phyloP scores from a whole-genome alignment of 179 eudicot species.

The Silene coronaria region DNA sequence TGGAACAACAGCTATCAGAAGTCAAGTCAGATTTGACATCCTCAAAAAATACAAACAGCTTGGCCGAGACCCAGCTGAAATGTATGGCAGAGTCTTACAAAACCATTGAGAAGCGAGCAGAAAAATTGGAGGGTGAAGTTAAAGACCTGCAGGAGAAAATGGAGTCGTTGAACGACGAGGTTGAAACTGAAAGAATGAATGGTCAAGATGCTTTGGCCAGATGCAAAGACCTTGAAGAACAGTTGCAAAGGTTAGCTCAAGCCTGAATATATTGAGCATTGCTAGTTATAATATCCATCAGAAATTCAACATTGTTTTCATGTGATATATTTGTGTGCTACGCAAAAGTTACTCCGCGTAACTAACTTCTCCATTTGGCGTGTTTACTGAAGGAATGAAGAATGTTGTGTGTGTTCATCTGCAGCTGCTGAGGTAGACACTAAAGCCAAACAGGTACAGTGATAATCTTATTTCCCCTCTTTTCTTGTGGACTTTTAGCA shows the following conservation, averaged over 20 bases:
- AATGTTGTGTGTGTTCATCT: constrained; percentile 35
- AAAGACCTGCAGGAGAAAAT: constrained; percentile 44
- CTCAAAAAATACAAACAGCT: constrained; percentile 61
- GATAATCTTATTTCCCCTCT: neutral
- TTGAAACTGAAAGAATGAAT: constrained; percentile 55
- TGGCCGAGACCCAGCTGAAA: constrained; percentile 93
- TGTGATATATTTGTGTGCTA: neutral
- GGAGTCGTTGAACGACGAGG: constrained; percentile 56
- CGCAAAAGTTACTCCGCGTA: neutral
- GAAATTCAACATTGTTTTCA: neutral
- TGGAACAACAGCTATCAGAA: constrained; percentile 61
- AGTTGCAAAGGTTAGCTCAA: constrained; percentile 64
- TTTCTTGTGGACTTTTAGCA: neutral
- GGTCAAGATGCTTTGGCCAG: constrained; percentile 62
- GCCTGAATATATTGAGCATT: neutral
- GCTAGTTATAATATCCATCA: neutral
- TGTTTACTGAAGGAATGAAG: constrained; percentile 44
- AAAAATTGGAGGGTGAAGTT: constrained; percentile 62
- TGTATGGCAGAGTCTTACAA: constrained; percentile 98
- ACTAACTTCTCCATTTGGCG: constrained; percentile 9
- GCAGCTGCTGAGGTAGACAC: constrained; percentile 40
- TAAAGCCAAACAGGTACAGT: constrained; percentile 58
- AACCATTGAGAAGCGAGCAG: constrained; percentile 73
- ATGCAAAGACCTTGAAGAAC: constrained; percentile 75
- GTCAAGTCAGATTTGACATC: constrained; percentile 62